Conservation (phyloP, 768 basidiomycete species). For the Calvatia gigantea region DNA sequence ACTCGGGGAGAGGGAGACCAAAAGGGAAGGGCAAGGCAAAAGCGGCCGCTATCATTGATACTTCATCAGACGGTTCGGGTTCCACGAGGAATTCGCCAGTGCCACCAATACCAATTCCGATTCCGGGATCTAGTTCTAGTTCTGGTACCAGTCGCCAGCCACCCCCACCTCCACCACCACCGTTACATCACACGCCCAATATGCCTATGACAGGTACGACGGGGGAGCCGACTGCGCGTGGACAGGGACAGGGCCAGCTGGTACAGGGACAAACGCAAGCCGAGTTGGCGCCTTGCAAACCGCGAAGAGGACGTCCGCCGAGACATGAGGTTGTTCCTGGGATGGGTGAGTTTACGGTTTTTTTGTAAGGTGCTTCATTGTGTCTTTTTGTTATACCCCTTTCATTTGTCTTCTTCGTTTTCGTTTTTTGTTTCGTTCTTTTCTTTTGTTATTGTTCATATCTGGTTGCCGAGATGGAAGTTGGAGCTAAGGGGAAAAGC, state of each 20-base stretch:
- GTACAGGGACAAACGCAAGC: not conserved
- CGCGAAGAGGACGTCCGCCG: slow-evolving; percentile 6
- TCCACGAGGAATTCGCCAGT: not conserved
- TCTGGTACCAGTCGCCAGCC: not conserved
- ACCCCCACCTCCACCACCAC: not conserved
- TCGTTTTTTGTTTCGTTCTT: not conserved
- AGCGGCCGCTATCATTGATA: not conserved
- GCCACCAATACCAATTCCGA: not conserved
- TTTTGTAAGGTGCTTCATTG: slow-evolving; percentile 1
- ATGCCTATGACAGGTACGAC: not conserved
- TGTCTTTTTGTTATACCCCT: not conserved
- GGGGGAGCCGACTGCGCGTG: not conserved
- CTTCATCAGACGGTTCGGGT: not conserved
- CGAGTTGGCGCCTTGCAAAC: slow-evolving; percentile 7
- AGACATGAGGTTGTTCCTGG: slow-evolving; percentile 10
- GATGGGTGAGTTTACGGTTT: slow-evolving; percentile 12
- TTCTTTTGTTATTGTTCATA: not conserved
- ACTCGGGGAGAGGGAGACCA: not conserved
- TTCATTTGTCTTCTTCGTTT: not conserved
- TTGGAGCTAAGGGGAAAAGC: not conserved
- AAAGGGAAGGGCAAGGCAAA: slow-evolving; percentile 2
- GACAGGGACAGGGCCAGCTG: not conserved
- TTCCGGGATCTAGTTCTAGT: too few species aligned
- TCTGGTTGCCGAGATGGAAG: not conserved
- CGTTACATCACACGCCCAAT: not conserved